These are phyloP conservation scores for Mycosphaerelloides madeirae DNA, from an alignment of 2,329 filamentous ascomycete species.

Conservation along the genomic window DNA sequence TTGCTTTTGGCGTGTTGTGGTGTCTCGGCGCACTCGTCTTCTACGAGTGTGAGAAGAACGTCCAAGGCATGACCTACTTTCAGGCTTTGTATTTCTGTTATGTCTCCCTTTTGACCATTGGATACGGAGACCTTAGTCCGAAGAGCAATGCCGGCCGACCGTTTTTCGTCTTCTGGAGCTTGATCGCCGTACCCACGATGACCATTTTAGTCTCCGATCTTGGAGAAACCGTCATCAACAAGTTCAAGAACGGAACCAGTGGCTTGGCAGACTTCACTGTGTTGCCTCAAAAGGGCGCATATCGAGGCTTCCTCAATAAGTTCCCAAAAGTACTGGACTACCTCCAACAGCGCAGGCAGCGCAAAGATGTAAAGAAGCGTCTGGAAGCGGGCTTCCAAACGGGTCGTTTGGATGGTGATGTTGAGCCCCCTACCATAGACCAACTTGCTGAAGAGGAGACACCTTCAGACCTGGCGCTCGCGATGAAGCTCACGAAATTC, in stretches of 20 bases:
- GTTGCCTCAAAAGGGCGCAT: conserved; percentile 57
- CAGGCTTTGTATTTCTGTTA: conserved; percentile 82
- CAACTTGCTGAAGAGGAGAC: conserved; percentile 44
- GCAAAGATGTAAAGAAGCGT: conserved; percentile 32
- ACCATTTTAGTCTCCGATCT: conserved; percentile 81
- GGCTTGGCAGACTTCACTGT: conserved; percentile 61
- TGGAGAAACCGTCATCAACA: conserved; percentile 71
- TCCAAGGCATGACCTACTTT: conserved; percentile 65
- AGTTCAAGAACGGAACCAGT: conserved; percentile 59
- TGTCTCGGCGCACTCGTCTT: conserved; percentile 75
- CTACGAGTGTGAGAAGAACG: conserved; percentile 52
- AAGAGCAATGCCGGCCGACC: conserved; percentile 72
- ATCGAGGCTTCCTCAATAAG: conserved; percentile 46
- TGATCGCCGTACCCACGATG: conserved; percentile 81
- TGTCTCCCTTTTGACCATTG: conserved; percentile 75
- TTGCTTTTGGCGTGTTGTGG: conserved; percentile 72
- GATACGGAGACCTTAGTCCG: conserved; percentile 77
- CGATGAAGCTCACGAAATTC: conserved; percentile 59
- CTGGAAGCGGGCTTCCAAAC: conserved; percentile 46
- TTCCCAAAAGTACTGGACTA: conserved; percentile 42
- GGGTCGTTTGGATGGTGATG: conserved; percentile 25
- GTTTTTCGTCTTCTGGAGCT: conserved; percentile 90
- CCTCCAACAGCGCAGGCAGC: conserved; percentile 34
- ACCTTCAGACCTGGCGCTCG: conserved; percentile 54
- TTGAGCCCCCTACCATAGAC: conserved; percentile 35